Conservation (phyloP, 495 filamentous ascomycete genomes). For the Aspergillus coremiiformis region DNA sequence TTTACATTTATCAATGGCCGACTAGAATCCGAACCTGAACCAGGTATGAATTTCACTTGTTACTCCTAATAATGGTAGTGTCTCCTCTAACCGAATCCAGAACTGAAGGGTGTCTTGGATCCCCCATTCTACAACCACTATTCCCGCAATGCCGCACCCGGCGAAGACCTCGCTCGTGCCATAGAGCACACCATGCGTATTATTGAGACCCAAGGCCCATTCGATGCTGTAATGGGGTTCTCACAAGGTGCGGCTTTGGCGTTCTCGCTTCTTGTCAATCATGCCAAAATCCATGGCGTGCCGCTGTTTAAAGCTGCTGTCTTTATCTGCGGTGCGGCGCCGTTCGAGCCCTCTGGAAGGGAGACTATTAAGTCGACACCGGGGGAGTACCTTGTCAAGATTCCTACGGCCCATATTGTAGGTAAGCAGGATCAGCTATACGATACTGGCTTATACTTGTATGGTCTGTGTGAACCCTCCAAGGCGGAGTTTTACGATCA, state of each 20-base stretch:
- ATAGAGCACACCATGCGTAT: constrained; percentile 27
- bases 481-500: constrained; percentile 32
- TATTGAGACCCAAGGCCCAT: constrained; percentile 34
- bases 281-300: constrained; percentile 23
- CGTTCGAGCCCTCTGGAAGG: constrained; percentile 26
- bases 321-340: constrained; percentile 31
- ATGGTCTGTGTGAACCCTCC: constrained; percentile 29
- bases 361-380: constrained; percentile 7
- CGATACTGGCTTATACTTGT: constrained; percentile 23
- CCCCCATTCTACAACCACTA: constrained; percentile 38
- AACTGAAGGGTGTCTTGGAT: constrained; percentile 29
- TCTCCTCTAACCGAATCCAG: constrained; percentile 11
- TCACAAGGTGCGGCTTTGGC: constrained; percentile 39
- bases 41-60: constrained; percentile 17
- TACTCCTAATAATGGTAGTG: neutral
- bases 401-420: constrained; percentile 38
- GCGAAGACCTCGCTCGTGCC: constrained; percentile 22
- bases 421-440: constrained; percentile 29
- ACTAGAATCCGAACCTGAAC: constrained; percentile 20
- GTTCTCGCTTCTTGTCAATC: constrained; percentile 27
- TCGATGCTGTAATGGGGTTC: constrained; percentile 42
- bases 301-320: constrained; percentile 36
- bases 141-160: constrained; percentile 18
- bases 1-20: constrained; percentile 33
- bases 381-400: constrained; percentile 19